Evolutionary conservation across 2,329 filamentous ascomycete species (phyloP), one percentile per base, ranked within the genome.

Genomic region (Chaetomium sp.): DNA sequence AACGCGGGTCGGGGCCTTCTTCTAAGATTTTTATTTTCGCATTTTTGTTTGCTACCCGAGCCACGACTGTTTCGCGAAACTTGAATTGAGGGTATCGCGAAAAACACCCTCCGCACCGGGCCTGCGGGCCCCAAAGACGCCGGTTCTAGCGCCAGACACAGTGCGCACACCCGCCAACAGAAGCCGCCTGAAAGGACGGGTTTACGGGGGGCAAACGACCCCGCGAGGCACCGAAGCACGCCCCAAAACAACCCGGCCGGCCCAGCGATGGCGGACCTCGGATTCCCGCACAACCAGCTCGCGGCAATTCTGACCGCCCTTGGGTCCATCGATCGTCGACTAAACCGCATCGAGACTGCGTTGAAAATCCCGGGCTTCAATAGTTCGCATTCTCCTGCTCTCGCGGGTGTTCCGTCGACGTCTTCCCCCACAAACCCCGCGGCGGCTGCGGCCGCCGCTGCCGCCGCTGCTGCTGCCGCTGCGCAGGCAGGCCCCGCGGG

Each of bases 241-340:
- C 7, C 35, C 27, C 6, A 43, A 35, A 45, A n/a, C 38, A 36
- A 34, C 41, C 19, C 19, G 19, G 19, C 19, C 19, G 19, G 19
- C 19, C 19, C 19, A 27, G 48, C 49, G 9, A 64, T 64, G 62
- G 59, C 60, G 8, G 61, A 64, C 40, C 52, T 56, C 14, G 54
- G 57, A 32, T 52, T 63, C 27, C 34, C 55, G 7, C 60, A 62
- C 35, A 59, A 56, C 50, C 60, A 62, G 10, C 41, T 66, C 40
- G 34, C 58, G 8, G 59, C 58, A 42, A 57, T 69, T 43, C 50
- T 69, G n/a, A 64, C 61, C 56, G 61, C 66, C 27, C 61, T 69
- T 49, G 53, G 58, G n/a, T 61, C 65, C 12, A 68, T 69, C 51
- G 66, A 69, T 56, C 62, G 65, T 52, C 66, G 67, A 14, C 66